Evolutionary conservation across 495 filamentous ascomycete species (phyloP).

Genomic region (Halenospora varia): DNA sequence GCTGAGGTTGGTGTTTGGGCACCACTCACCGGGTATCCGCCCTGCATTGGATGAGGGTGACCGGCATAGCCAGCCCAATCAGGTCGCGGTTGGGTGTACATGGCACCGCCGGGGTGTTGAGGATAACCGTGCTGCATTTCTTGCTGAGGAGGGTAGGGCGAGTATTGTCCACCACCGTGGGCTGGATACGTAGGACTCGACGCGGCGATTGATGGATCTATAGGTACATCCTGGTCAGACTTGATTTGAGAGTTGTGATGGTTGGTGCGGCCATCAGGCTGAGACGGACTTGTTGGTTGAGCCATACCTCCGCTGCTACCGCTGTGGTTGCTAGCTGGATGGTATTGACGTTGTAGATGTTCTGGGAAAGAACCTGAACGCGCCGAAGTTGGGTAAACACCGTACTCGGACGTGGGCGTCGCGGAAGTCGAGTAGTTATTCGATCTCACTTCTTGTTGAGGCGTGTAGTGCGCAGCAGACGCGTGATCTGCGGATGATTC

Average conservation of each 20-base stretch:
- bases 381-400: slow-evolving; percentile 70
- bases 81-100: slow-evolving; percentile 68
- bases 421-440: slow-evolving; percentile 67
- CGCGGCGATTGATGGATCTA: slow-evolving; percentile 97
- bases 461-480: slow-evolving; percentile 72
- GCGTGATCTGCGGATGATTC: slow-evolving; percentile 77
- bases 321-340: slow-evolving; percentile 66
- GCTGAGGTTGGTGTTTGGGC: slow-evolving; percentile 53
- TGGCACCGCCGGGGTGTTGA: slow-evolving; percentile 42
- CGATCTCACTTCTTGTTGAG: slow-evolving; percentile 73
- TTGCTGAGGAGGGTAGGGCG: slow-evolving; percentile 81
- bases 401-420: slow-evolving; percentile 87
- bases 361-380: slow-evolving; percentile 79
- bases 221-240: slow-evolving; percentile 94
- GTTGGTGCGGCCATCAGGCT: slow-evolving; percentile 70
- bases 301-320: slow-evolving; percentile 87
- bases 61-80: slow-evolving; percentile 76
- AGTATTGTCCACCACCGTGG: slow-evolving; percentile 59
- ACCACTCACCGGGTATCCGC: slow-evolving; percentile 57
- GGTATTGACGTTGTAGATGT: slow-evolving; percentile 68
- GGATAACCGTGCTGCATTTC: slow-evolving; percentile 76
- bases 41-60: slow-evolving; percentile 55
- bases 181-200: slow-evolving; percentile 87
- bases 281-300: slow-evolving; percentile 96
- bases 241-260: slow-evolving; percentile 67